Conservation (phyloP, 208 protist species). For the Leishmania arabica region DNA sequence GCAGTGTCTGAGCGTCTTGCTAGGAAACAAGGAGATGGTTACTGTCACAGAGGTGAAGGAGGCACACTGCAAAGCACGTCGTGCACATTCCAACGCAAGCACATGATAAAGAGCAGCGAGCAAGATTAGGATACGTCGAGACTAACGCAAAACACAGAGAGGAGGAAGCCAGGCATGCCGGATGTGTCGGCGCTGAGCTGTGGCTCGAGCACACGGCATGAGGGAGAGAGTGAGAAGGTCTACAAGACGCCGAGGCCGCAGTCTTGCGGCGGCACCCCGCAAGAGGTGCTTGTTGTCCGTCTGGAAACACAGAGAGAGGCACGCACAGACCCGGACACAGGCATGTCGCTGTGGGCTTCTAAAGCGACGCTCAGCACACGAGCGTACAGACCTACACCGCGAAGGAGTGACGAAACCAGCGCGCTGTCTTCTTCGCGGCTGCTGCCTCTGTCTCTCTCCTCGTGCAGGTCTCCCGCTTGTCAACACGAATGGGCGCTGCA, state of each 20-base stretch:
- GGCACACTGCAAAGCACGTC: neutral
- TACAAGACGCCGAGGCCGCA: neutral
- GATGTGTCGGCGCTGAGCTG: neutral
- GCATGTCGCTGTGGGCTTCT: neutral
- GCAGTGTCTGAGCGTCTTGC: neutral
- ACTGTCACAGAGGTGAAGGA: neutral
- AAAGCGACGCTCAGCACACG: neutral
- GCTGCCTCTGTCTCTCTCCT: neutral
- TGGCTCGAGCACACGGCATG: neutral
- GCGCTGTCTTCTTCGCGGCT: neutral
- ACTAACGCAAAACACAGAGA: too few species aligned
- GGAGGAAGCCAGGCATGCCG: neutral
- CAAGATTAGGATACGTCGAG: neutral
- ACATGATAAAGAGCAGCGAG: neutral
- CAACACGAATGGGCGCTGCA: neutral
- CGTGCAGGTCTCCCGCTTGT: neutral
- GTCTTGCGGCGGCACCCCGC: neutral
- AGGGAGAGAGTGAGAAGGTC: too few species aligned
- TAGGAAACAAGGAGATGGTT: neutral
- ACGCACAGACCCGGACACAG: neutral
- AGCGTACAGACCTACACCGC: neutral
- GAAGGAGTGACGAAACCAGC: neutral
- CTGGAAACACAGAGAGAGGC: neutral
- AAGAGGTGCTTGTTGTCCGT: neutral
- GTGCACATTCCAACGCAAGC: neutral